Evolutionary conservation across 495 filamentous ascomycete genomes (phyloP).

Genomic region (Penicillium antarcticum): DNA sequence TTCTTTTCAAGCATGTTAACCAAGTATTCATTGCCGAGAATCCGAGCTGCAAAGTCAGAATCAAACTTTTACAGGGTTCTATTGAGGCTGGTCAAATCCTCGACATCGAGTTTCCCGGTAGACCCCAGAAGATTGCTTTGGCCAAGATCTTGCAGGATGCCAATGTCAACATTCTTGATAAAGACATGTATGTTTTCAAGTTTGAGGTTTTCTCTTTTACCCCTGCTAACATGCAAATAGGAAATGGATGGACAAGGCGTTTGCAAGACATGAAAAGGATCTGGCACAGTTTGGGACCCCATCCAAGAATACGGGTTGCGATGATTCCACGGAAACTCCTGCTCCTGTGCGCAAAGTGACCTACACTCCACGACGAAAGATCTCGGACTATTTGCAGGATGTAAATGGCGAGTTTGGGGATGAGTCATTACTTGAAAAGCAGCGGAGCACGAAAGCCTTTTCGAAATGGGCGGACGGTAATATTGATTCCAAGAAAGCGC

Average conservation of each 20-base stretch:
- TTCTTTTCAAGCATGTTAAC: constrained; percentile 21
- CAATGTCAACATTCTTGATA: constrained; percentile 12
- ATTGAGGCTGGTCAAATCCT: constrained; percentile 17
- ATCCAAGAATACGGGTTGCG: constrained; percentile 8
- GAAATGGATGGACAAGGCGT: constrained; percentile 35
- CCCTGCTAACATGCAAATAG: constrained; percentile 19
- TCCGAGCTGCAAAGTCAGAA: constrained; percentile 31
- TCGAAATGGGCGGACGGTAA: background rate
- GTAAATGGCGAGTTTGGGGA: constrained; percentile 4
- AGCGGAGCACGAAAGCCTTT: background rate
- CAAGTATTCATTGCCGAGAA: constrained; percentile 16
- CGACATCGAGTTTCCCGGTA: constrained; percentile 35
- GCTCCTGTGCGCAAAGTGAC: background rate
- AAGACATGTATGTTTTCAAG: constrained; percentile 17
- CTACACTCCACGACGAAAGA: constrained; percentile 16
- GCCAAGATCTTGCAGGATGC: constrained; percentile 8
- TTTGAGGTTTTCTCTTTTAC: too few species aligned
- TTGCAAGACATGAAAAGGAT: constrained; percentile 20
- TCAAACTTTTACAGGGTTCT: constrained; percentile 25
- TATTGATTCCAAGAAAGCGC: background rate
- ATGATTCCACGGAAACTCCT: background rate
- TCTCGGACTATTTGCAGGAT: constrained; percentile 33
- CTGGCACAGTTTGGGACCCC: constrained; percentile 3
- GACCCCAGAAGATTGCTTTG: constrained; percentile 19
- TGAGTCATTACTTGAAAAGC: background rate